A percentile compares a stretch with the other conserved stretches of the same genome.
These are phyloP conservation scores for Chaetomium sp. DNA, from an alignment of 2,329 filamentous ascomycete genomes.

Conservation along the genomic window DNA sequence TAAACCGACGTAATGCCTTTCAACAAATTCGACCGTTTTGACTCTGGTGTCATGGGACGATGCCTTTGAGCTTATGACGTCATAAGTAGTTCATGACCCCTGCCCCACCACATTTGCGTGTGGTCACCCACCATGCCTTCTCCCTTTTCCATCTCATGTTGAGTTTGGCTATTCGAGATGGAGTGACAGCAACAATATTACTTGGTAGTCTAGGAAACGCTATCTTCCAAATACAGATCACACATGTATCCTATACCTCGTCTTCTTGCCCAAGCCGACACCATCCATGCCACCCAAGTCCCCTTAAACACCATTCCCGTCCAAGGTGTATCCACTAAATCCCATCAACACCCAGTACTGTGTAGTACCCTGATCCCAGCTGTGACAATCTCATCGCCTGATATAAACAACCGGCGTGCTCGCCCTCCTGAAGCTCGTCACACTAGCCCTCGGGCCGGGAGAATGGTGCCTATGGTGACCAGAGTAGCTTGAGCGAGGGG, in stretches of 20 bases:
- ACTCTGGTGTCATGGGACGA: background rate
- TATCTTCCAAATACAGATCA: no score
- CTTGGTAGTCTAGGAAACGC: no score
- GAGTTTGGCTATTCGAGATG: no score
- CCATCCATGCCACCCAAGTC: no score
- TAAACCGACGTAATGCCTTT: background rate
- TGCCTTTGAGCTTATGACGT: background rate
- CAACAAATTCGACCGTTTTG: background rate
- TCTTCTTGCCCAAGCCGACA: no score
- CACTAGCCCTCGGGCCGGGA: slow-evolving; percentile 48
- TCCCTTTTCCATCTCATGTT: no score
- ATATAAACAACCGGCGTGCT: slow-evolving; percentile 45
- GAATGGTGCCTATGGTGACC: slow-evolving; percentile 31
- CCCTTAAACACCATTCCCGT: no score
- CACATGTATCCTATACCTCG: no score
- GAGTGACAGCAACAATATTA: no score
- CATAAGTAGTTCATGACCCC: background rate
- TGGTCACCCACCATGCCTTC: no score
- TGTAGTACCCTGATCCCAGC: background rate
- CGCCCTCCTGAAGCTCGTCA: slow-evolving; percentile 40
- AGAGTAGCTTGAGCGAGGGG: slow-evolving; percentile 44
- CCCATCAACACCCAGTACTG: background rate
- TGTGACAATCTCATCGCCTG: background rate
- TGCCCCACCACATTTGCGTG: no score
- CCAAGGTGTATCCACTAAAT: background rate